These are phyloP conservation scores for Ogataea allantospora DNA, from an alignment of 805 yeast genomes.

Conservation along the genomic window DNA sequence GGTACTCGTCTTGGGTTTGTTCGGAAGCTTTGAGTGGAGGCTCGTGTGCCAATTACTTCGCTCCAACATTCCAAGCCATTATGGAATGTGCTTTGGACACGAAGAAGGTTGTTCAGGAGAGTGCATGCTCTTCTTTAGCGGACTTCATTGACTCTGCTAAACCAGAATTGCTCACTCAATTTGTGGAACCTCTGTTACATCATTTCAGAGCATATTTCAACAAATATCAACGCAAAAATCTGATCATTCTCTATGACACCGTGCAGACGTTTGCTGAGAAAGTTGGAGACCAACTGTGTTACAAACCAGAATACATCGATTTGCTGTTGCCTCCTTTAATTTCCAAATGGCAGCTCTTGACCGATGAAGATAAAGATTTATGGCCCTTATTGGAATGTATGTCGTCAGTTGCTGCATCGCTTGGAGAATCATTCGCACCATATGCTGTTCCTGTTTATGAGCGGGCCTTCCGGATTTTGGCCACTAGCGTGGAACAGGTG, in stretches of 20 bases:
- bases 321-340: constrained; percentile 78
- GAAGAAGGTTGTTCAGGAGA: constrained; percentile 92
- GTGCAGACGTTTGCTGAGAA: constrained; percentile 86
- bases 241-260: constrained; percentile 83
- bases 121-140: constrained; percentile 86
- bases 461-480: constrained; percentile 70
- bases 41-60: constrained; percentile 61
- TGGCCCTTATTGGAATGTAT: constrained; percentile 94
- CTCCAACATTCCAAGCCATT: constrained; percentile 76
- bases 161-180: constrained; percentile 55
- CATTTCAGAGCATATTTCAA: constrained; percentile 74
- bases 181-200: constrained; percentile 62
- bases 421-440: constrained; percentile 83
- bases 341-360: constrained; percentile 70
- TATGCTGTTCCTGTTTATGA: constrained; percentile 84
- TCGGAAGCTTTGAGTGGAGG: constrained; percentile 63
- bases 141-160: constrained; percentile 79
- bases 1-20: constrained; percentile 82
- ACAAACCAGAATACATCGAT: constrained; percentile 57
- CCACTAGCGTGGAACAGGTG: constrained; percentile 65
- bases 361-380: constrained; percentile 77
- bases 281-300: constrained; percentile 52
- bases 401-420: constrained; percentile 84
- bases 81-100: constrained; percentile 73
- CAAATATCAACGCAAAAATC: constrained; percentile 76